A percentile compares a stretch with the other conserved stretches of the same genome.
phyloP scores from a whole-genome alignment of 495 filamentous ascomycete species.

The Neurospora africana region DNA sequence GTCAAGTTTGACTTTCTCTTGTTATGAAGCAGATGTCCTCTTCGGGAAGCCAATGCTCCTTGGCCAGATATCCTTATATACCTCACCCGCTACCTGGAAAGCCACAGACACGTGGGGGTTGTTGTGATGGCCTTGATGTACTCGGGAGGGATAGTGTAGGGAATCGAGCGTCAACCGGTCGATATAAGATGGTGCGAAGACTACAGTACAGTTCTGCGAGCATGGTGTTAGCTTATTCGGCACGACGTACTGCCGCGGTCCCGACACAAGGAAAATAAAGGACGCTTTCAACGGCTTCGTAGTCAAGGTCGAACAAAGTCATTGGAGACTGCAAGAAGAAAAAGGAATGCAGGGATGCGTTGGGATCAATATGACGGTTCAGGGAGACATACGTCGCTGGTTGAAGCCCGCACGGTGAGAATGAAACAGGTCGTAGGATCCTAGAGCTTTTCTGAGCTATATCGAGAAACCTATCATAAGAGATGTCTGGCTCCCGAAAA shows the following conservation, averaged over 20 bases:
- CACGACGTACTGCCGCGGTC: background rate
- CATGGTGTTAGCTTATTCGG: background rate
- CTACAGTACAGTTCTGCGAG: background rate
- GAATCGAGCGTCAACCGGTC: background rate
- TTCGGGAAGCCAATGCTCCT: background rate
- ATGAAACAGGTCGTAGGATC: background rate
- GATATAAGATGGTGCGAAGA: background rate
- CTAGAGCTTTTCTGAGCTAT: background rate
- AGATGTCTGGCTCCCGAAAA: background rate
- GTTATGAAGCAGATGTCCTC: background rate
- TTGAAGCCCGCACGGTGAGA: background rate
- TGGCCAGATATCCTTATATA: background rate
- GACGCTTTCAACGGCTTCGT: background rate
- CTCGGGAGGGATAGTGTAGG: background rate
- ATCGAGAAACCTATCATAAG: background rate
- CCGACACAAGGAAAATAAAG: background rate
- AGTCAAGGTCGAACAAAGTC: background rate
- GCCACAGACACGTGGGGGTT: background rate
- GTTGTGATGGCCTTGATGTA: background rate
- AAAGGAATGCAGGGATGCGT: background rate
- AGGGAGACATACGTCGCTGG: background rate
- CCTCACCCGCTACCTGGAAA: background rate
- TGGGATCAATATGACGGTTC: background rate
- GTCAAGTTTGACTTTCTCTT: background rate
- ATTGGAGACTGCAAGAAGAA: background rate